Percentiles rank a stretch among this genome's conserved stretches.
These are phyloP conservation scores for Gynandropsis gynandra DNA, from an alignment of 345 rosid genomes.

Conservation along the genomic window DNA sequence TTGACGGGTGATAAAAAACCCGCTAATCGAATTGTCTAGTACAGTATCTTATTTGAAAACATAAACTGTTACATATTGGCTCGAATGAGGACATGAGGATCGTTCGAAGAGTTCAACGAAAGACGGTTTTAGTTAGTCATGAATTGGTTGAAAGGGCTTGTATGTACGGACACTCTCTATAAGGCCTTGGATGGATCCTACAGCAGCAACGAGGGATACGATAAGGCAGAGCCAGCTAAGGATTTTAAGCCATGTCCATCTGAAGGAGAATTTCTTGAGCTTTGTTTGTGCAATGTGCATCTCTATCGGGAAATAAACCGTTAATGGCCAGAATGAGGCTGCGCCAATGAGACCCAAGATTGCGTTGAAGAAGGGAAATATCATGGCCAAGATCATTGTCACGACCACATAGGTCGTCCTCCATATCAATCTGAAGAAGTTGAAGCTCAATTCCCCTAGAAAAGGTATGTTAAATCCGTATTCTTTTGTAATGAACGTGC, in stretches of 20 bases:
- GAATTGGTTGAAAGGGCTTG: slow-evolving; percentile 59
- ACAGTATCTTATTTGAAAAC: no score
- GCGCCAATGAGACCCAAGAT: slow-evolving; percentile 81
- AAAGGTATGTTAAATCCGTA: slow-evolving; percentile 41
- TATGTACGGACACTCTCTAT: slow-evolving; percentile 50
- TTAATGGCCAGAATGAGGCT: slow-evolving; percentile 80
- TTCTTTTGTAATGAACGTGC: slow-evolving; percentile 49
- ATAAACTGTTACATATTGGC: no score
- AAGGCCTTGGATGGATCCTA: slow-evolving; percentile 71
- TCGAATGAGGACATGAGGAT: no score
- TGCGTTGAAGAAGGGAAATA: slow-evolving; percentile 89
- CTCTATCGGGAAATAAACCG: slow-evolving; percentile 85
- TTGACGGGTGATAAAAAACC: no score
- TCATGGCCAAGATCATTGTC: slow-evolving; percentile 67
- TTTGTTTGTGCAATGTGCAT: slow-evolving; percentile 66
- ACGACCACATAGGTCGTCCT: slow-evolving; percentile 62
- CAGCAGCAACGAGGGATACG: slow-evolving; percentile 64
- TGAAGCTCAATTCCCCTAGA: slow-evolving; percentile 41
- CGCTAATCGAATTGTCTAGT: no score
- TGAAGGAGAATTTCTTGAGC: slow-evolving; percentile 44
- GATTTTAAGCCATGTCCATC: slow-evolving; percentile 68
- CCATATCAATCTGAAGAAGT: slow-evolving; percentile 64
- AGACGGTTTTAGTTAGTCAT: slow-evolving; percentile 12
- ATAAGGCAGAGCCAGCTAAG: slow-evolving; percentile 52
- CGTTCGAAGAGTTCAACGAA: no score